A percentile compares a stretch with the other conserved stretches of the same genome.
phyloP scores from a whole-genome alignment of 768 basidiomycete species.

The Pisolithus sp. region DNA sequence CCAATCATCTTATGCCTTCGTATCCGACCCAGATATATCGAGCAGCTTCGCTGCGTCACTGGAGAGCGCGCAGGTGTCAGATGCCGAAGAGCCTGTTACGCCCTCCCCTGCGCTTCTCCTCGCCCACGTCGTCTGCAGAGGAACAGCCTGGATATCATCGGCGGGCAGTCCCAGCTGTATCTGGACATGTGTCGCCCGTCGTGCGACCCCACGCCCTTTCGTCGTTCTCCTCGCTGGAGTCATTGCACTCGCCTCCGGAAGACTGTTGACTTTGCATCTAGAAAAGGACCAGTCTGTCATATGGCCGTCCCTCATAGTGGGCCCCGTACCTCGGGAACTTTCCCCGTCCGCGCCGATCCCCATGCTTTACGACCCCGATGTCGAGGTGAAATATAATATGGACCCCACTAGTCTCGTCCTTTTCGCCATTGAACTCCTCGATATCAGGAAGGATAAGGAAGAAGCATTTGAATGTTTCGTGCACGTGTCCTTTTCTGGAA shows the following conservation, averaged over 20 bases:
- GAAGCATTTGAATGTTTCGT: slow-evolving; percentile 79
- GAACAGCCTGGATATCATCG: slow-evolving; percentile 30
- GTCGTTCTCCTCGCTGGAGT: slow-evolving; percentile 77
- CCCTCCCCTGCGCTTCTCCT: slow-evolving; percentile 54
- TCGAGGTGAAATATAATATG: slow-evolving; percentile 73
- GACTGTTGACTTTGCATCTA: slow-evolving; percentile 70
- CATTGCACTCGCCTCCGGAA: slow-evolving; percentile 54
- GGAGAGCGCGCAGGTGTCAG: slow-evolving; percentile 67
- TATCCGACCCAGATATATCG: slow-evolving; percentile 81
- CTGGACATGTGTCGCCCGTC: slow-evolving; percentile 54
- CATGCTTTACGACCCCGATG: slow-evolving; percentile 42
- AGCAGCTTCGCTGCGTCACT: slow-evolving; percentile 81
- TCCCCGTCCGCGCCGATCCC: slow-evolving; percentile 48
- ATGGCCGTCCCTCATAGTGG: slow-evolving; percentile 79
- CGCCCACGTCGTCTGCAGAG: slow-evolving; percentile 57
- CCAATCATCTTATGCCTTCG: slow-evolving; percentile 73
- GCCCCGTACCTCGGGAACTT: slow-evolving; percentile 55
- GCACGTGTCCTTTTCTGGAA: slow-evolving; percentile 36
- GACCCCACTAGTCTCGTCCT: slow-evolving; percentile 77
- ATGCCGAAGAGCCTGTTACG: slow-evolving; percentile 54
- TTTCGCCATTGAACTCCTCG: slow-evolving; percentile 62
- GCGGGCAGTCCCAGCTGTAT: slow-evolving; percentile 28
- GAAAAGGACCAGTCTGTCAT: slow-evolving; percentile 77
- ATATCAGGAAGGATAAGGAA: slow-evolving; percentile 68
- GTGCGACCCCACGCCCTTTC: slow-evolving; percentile 50